phyloP scores from a whole-genome alignment of 495 filamentous ascomycete species.

The Terfezia claveryi region DNA sequence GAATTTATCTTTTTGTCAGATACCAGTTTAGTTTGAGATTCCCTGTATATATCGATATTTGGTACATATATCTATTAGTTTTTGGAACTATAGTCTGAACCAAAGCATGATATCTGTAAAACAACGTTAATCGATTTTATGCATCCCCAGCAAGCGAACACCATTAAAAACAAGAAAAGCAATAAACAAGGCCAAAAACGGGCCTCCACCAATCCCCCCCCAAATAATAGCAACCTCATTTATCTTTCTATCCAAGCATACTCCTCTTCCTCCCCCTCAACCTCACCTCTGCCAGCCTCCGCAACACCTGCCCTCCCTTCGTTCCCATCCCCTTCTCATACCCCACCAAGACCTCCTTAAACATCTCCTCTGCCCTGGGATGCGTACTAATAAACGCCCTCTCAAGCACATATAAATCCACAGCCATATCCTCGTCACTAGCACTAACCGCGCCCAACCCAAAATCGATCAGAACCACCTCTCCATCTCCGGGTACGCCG shows the following conservation, averaged over 20 bases:
- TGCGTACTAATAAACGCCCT: conserved; percentile 91
- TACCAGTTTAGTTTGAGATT: too few species aligned
- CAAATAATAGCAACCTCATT: too few species aligned
- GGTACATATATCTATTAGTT: too few species aligned
- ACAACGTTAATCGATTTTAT: too few species aligned
- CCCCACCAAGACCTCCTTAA: conserved; percentile 37
- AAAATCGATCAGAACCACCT: conserved; percentile 78
- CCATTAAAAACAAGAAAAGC: too few species aligned
- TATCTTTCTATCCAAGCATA: conserved; percentile 51
- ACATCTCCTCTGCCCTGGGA: conserved; percentile 60
- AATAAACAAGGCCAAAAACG: too few species aligned
- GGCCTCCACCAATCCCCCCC: too few species aligned
- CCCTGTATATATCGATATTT: too few species aligned
- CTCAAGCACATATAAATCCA: conserved; percentile 93
- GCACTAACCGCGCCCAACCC: conserved; percentile 63
- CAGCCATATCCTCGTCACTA: conserved; percentile 84
- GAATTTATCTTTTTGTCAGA: too few species aligned
- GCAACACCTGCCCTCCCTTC: conserved; percentile 19
- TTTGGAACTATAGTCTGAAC: too few species aligned
- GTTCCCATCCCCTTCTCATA: conserved; percentile 22
- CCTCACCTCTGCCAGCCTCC: conserved; percentile 76
- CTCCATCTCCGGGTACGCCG: conserved; percentile 9
- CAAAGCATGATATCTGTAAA: too few species aligned
- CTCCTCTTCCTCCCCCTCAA: conserved; percentile 93
- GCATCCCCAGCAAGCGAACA: too few species aligned